Evolutionary conservation across 306 rosid genomes (phyloP), one percentile per base, ranked within the genome.

Genomic region (Inga oerstediana): DNA sequence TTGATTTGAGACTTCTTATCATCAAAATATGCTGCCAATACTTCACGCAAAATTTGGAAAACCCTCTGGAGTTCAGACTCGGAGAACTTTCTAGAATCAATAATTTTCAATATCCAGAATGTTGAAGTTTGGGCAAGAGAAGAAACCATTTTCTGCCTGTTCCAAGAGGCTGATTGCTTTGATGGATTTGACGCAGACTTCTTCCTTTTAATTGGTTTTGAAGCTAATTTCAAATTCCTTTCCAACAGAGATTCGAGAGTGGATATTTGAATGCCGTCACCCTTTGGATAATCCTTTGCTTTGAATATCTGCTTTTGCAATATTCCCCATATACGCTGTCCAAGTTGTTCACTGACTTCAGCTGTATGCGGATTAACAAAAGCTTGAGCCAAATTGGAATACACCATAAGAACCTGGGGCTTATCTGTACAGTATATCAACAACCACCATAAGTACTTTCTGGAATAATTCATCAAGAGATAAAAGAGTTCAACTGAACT

Each of bases 251-350:
- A 84, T 84, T 93, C 97, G 39, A 96, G 94, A 46, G 86, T 84
- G n/a, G 90, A 78, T 75, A 92, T 73, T 73, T 94, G 90, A 81
- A 94, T 87, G 16, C 84, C 90, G 37, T 92, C 98, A 65, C 95
- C 97, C 88, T 72, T 90, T 0, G 98, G 99, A 87, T 86, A 82
- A 45, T 91, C 97, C 90, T 92, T 94, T 67, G 94, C 88, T 84
- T 94, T 97, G 82, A 94, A 89, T 74, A 92, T 86, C 77, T 92
- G 90, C 88, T 88, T 94, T 61, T 94, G 93, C 82, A 97, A 71
- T 86, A 94, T 92, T 84, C 98, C 98, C 97, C 92, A 94, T 78
- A 94, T 86, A n/a, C 98, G 97, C 85, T 92, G 99, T 64, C 89
- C 91, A 75, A 96, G 98, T 92, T 96, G 97, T 74, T 91, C 97